These are phyloP conservation scores for Haplosporangium gracile DNA, from an alignment of 192 early-diverging fungal genomes.

Conservation along the genomic window DNA sequence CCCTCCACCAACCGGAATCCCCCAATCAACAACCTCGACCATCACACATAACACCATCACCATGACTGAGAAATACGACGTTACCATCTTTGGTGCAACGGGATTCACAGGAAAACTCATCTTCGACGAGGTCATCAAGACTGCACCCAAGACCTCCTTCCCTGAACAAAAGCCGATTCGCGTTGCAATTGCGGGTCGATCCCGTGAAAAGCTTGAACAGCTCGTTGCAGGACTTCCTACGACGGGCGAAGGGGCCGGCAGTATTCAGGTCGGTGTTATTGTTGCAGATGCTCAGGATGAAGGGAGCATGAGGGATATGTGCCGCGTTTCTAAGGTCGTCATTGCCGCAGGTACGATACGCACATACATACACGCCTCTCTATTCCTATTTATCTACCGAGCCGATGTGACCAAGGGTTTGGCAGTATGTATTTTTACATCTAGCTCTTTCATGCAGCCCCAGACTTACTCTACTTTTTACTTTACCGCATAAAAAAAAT, in stretches of 20 bases:
- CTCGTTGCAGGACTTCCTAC: constrained; percentile 34
- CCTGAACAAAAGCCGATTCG: constrained; percentile 26
- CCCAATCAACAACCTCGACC: too few species aligned
- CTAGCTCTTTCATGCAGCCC: too few species aligned
- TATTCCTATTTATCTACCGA: neutral
- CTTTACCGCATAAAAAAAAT: neutral
- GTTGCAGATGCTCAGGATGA: constrained; percentile 61
- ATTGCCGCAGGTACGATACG: constrained; percentile 40
- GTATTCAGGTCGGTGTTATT: constrained; percentile 29
- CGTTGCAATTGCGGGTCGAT: constrained; percentile 60
- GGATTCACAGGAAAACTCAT: constrained; percentile 71
- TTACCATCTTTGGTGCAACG: constrained; percentile 72
- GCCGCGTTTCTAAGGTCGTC: constrained; percentile 34
- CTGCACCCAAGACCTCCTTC: constrained; percentile 17
- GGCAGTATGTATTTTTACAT: neutral
- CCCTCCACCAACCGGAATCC: too few species aligned
- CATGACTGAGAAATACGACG: constrained; percentile 50
- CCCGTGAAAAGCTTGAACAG: constrained; percentile 54
- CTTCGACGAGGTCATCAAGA: constrained; percentile 58
- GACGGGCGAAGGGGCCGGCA: too few species aligned
- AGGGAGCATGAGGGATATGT: constrained; percentile 50
- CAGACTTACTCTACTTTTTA: neutral
- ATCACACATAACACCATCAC: neutral
- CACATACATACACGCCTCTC: neutral
- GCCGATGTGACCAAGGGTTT: neutral